Base-by-base conservation (phyloP, 1,284 basidiomycete genomes). In the Moesziomyces sp. region DNA sequence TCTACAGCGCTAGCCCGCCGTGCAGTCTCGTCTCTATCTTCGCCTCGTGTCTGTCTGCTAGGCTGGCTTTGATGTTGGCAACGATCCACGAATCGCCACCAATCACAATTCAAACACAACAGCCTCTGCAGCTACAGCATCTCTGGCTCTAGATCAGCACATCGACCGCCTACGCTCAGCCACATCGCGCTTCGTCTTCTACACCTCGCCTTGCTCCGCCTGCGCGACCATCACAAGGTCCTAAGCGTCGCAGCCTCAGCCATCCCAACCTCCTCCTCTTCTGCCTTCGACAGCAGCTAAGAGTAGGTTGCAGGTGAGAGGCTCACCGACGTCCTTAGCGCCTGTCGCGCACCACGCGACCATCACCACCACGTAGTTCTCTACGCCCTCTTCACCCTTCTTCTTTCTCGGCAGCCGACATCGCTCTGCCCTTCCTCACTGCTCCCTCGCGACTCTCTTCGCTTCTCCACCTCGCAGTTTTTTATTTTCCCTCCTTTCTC, bases 401-500 rank as follows among this genome's bases (percentile, higher is more conserved):
- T 34, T 43, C 18, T 21, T 42, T 34, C 35, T 24, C 28, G 74
- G 68, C 69, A 67, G 74, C 74, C 74, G 68, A 68, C 49, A 64
- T 72, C 74, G 74, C 74, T 72, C 74, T 71, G 69, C 68, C 68
- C 35, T 52, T 23, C 42, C 43, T 16, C 26, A 42, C 56, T 57
- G 51, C 55, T 30, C 26, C 38, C 30, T 44, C 28, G 61, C 58
- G 58, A 56, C 61, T 10, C 66, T 63, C 62, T 59, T 63, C 66
- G 60, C 66, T 56, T 56, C 59, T 19, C 42, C 28, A 51, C 43
- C 23, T 24, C 7, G 14, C 14, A 40, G 23, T 43, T 42, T 5
- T 26, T 51, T 47, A 21, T 21, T 28, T 28, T 23, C n/a, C n/a
- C 18, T 21, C 38, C 11, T 24, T n/a, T 21, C 16, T 46, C 44